Conservation (phyloP, 139 green algal species). For the Closterium sp. region DNA sequence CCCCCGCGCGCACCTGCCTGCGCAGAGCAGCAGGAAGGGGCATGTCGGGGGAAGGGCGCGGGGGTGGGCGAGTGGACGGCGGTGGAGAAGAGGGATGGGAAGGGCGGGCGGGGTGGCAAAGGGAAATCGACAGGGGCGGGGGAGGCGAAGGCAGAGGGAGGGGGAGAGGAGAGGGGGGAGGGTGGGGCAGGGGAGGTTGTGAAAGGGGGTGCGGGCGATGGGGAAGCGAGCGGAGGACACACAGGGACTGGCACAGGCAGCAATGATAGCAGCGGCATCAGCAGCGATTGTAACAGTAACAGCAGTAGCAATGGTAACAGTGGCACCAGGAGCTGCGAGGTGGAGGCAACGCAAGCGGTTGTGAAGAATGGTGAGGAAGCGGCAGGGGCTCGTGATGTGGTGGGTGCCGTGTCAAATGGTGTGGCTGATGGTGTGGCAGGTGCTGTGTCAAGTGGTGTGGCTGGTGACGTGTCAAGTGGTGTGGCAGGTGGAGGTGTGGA, state of each 20-base stretch:
- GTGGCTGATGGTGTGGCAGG: not conserved
- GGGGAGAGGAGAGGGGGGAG: not conserved
- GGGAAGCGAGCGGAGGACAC: not conserved
- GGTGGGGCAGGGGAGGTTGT: not conserved
- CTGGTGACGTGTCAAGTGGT: not conserved
- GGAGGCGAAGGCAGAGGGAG: not conserved
- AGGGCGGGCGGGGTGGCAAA: not conserved
- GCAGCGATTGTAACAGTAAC: not conserved
- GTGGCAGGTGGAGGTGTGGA: not conserved
- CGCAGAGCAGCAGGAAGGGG: not conserved
- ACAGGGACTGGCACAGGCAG: conserved; percentile 10
- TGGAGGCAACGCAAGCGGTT: not conserved
- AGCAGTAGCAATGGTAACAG: not conserved
- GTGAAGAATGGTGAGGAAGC: not conserved
- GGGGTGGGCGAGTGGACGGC: conserved; percentile 1
- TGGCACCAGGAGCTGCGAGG: not conserved
- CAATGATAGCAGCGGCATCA: not conserved
- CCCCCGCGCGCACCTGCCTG: not conserved
- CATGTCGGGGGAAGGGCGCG: not conserved
- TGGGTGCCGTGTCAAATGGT: not conserved
- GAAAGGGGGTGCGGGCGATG: conserved; percentile 7
- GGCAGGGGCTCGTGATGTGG: not conserved
- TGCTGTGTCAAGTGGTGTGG: not conserved
- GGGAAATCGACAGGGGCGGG: not conserved
- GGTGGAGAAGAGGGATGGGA: conserved; percentile 7